phyloP scores from a whole-genome alignment of 1,284 basidiomycete genomes.

The Fomitopsis schrenkii region DNA sequence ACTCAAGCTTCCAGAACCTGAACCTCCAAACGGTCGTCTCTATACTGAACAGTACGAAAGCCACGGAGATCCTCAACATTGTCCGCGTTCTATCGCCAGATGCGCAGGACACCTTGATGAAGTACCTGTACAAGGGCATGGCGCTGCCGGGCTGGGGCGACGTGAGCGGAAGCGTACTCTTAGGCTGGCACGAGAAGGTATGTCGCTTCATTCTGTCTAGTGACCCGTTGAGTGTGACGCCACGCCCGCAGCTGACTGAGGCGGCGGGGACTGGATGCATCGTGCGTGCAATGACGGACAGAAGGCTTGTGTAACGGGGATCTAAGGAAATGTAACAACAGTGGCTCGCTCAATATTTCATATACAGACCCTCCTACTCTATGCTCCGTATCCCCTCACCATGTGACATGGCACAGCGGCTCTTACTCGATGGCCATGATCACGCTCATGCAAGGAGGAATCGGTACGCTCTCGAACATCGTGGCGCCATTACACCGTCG shows the following conservation, averaged over 20 bases:
- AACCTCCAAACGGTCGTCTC: constrained; percentile 86
- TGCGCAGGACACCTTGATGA: constrained; percentile 94
- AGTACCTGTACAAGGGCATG: constrained; percentile 98
- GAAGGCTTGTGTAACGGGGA: constrained; percentile 63
- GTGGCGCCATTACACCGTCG: no score
- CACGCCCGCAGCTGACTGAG: constrained; percentile 75
- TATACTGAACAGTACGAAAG: constrained; percentile 93
- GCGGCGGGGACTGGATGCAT: constrained; percentile 95
- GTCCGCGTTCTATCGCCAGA: constrained; percentile 76
- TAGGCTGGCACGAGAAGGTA: constrained; percentile 97
- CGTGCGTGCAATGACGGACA: constrained; percentile 96
- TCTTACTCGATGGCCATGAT: no score
- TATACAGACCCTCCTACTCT: no score
- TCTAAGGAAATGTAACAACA: background rate
- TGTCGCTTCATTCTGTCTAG: constrained; percentile 15
- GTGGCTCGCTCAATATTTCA: no score
- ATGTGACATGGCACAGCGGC: no score
- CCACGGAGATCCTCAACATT: constrained; percentile 80
- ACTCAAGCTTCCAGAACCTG: constrained; percentile 47
- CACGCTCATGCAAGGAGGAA: no score
- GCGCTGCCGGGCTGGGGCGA: constrained; percentile 80
- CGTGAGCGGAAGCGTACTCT: constrained; percentile 83
- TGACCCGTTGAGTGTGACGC: background rate
- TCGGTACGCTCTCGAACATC: no score
- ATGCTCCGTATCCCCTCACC: no score